Base-by-base conservation (phyloP, 2,329 filamentous ascomycete genomes). In the Xylaria digitata region DNA sequence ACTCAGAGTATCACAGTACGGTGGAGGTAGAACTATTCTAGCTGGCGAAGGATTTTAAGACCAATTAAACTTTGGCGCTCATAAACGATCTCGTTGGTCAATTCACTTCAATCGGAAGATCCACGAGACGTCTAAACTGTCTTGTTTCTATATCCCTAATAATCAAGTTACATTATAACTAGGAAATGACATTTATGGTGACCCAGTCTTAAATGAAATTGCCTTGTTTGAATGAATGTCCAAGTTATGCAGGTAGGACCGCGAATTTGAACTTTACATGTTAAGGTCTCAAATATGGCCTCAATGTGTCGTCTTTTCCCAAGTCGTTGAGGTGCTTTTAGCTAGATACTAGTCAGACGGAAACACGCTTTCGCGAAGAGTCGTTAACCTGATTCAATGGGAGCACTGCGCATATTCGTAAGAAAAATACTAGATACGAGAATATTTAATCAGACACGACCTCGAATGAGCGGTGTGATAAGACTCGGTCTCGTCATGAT, bases 1-100 rank as follows among this genome's bases (percentile, higher is more conserved):
- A 67, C 49, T 56, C 37, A 9, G 19, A 59, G 19, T 43, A 37
- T 26, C 34, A 2, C 55, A 67, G 66, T 97, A 97, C 81, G 95
- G 91, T 42, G 92, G 89, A 30, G 94, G 94, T 0, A 86, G 91
- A 70, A 91, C 88, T 3, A 84, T 97, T 66, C 80, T 84, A 75
- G 61, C 84, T 19, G 88, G 88, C 19, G 87, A 89, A 76, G 88
- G 88, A 0, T 90, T 89, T 75, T 90, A 57, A 13, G 19, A 56
- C 50, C 40, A 46, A 62, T 46, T 21, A 30, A 21, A 23, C 43
- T 30, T 19, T 8, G 8, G 23, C 13, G 46, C 19, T 40, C 19
- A n/a, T 17, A 49, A 26, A 46, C 11, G 13, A 34, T 46, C 34
- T 21, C 19, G 11, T 49, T 50, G 11, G 37, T n/a, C 13, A 42